Percentiles rank a stretch among this genome's conserved stretches.
Conservation (phyloP, 192 early-diverging fungal species). For the Entophlyctis luteolus region DNA sequence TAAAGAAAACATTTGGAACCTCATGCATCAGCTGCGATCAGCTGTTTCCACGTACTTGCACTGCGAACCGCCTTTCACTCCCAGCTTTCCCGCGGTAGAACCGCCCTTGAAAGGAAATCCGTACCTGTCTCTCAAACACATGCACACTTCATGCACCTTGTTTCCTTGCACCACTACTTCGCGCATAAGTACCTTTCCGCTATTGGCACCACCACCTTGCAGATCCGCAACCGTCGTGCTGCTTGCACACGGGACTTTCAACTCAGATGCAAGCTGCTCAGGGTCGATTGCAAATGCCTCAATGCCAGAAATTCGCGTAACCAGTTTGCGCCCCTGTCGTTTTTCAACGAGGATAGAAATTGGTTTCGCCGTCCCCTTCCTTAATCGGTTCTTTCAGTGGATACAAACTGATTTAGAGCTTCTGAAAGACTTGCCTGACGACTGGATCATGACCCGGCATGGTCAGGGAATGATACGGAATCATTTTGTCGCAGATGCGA, state of each 20-base stretch:
- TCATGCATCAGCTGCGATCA: not conserved
- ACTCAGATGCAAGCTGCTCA: slow-evolving; percentile 53
- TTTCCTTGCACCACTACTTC: slow-evolving; percentile 78
- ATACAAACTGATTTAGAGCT: not conserved
- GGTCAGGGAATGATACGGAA: slow-evolving; percentile 47
- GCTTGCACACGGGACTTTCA: slow-evolving; percentile 63
- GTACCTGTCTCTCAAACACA: slow-evolving; percentile 38
- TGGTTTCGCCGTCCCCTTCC: slow-evolving; percentile 47
- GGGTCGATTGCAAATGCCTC: slow-evolving; percentile 63
- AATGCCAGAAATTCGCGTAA: slow-evolving; percentile 62
- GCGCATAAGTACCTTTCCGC: slow-evolving; percentile 41
- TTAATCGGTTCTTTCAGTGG: not conserved
- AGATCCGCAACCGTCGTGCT: slow-evolving; percentile 54
- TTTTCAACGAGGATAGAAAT: slow-evolving; percentile 57
- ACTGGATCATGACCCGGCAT: slow-evolving; percentile 45
- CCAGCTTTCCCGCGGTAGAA: not conserved
- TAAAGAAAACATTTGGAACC: not conserved
- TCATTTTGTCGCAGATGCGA: slow-evolving; percentile 47
- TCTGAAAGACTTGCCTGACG: slow-evolving; percentile 20
- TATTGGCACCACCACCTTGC: not conserved
- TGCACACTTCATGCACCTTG: slow-evolving; percentile 61
- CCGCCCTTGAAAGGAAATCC: slow-evolving; percentile 33
- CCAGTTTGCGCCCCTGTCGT: slow-evolving; percentile 59
- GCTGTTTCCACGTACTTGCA: slow-evolving; percentile 32
- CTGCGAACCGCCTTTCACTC: slow-evolving; percentile 20